Evolutionary conservation across 495 filamentous ascomycete genomes (phyloP), one percentile per base, ranked within the genome.

Genomic region (Xylaria cubensis): DNA sequence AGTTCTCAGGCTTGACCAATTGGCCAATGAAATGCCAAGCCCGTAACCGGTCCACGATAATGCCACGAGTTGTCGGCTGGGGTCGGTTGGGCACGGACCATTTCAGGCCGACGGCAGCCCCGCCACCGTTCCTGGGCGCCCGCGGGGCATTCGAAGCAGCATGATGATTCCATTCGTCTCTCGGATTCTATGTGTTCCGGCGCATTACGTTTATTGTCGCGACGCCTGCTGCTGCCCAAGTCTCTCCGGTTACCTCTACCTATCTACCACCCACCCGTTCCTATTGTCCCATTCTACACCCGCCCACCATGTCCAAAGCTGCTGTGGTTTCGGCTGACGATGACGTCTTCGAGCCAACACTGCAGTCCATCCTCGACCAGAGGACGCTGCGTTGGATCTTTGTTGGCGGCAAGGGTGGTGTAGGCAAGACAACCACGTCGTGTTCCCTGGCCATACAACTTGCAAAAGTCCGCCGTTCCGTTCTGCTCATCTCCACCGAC

Each of bases 361-460:
- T 99, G 79, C 92, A 97, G 87, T 92, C 93, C 56, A 94, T 99
- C 76, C 87, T 98, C 77, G 92, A 94, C 84, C 96, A 99, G 80
- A 93, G 92, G 77, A 91, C 93, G 24, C 90, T 99, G 63, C 94
- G 96, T 73, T 99, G 97, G 97, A 97, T 99, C 81, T 99, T 99
- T 78, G 97, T 98, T 62, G 96, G 96, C 76, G 96, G 96, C 68
- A 99, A 99, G 87, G 96, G 96, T 74, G 96, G 96, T 77, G 96
- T 99, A n/a, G 96, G 96, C 78, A 99, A 99, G 86, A 99, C 96
- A 15, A 99, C 97, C 19, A 98, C 97, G 0, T 98, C 95, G 2
- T 99, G 97, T 84, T 97, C 94, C 51, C 91, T 99, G 62, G 96
- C 96, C 66, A 98, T 98, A 78, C 96, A 99, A 81, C 91, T 99